phyloP scores from a whole-genome alignment of 495 filamentous ascomycete genomes.

The Massariosphaeria phaeospora region DNA sequence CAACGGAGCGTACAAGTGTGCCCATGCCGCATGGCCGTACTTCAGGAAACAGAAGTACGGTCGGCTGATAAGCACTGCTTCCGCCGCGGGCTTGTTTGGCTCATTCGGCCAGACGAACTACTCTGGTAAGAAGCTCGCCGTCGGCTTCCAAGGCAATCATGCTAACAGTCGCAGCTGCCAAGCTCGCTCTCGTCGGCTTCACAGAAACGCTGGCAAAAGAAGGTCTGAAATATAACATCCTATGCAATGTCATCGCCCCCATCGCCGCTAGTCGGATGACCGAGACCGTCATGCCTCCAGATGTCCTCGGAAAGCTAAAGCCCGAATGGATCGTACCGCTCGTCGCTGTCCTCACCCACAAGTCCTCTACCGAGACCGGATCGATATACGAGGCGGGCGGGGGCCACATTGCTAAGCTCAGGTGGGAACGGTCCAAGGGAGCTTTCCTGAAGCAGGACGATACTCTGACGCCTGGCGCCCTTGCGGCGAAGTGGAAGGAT shows the following conservation, averaged over 20 bases:
- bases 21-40: conserved; percentile 93
- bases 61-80: conserved; percentile 91
- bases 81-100: conserved; percentile 91
- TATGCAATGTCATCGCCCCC: conserved; percentile 92
- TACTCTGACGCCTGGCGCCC: conserved; percentile 78
- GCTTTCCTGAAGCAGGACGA: conserved; percentile 85
- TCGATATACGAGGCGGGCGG: conserved; percentile 91
- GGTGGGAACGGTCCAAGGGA: conserved; percentile 93
- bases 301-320: conserved; percentile 81
- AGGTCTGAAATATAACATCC: conserved; percentile 96
- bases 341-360: conserved; percentile 84
- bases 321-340: conserved; percentile 95
- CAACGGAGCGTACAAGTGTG: conserved; percentile 93
- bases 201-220: conserved; percentile 98
- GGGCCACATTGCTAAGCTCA: conserved; percentile 85
- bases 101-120: conserved; percentile 97
- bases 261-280: conserved; percentile 98
- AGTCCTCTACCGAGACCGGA: conserved; percentile 84
- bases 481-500: conserved; percentile 82
- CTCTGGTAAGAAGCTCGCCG: conserved; percentile 51
- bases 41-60: conserved; percentile 99
- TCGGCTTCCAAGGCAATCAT: not conserved
- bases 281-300: conserved; percentile 93
- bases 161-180: conserved; percentile 60
- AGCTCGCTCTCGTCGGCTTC: conserved; percentile 94